Base-by-base conservation (phyloP, 805 yeast genomes). In the Metschnikowia vanudenii region DNA sequence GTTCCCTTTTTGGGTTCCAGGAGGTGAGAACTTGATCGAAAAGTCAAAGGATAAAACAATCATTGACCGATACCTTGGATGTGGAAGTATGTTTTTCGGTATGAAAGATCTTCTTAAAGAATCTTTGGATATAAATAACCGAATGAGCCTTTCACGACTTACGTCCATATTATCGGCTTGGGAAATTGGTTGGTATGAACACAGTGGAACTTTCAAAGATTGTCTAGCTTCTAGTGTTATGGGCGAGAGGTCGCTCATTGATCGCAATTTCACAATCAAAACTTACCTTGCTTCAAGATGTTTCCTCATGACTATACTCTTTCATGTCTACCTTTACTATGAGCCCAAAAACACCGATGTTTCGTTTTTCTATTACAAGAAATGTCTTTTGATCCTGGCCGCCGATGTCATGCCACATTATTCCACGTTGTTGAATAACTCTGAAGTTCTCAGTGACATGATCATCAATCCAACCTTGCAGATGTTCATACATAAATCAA, bases 401-500 rank as follows among this genome's bases (percentile, higher is more conserved):
- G 43, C 51, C 6, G 62, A 59, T n/a, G 45, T 59, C 13, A 49
- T 59, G 51, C 62, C 61, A 1, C 52, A 53, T 34, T 55, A 55
- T 37, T 40, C 44, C 16, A 28, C 41, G 5, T 45, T 58, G 39
- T 43, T 58, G 36, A 43, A 53, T 34, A 47, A 47, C 24, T 49
- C 56, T 17, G 52, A 51, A 29, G 56, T 56, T 2, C 52, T 51
- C 10, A 55, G 56, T 39, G 63, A 59, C 24, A 56, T 59, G 54
- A 51, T 59, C n/a, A 53, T 56, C 47, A 59, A 59, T 36, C 62
- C 63, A 1, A 50, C 54, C 9, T 34, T 59, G 17, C 48, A 50
- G 13, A 45, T 50, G 40, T 49, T 60, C 43, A 58, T 68, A 17
- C 71, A 68, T 44, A 67, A 64, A 48, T 47, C 67, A 7, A 65